A percentile compares a stretch with the other conserved stretches of the same genome.
Conservation (phyloP, 352 stramenopile species). For the Pythium periplocum region DNA sequence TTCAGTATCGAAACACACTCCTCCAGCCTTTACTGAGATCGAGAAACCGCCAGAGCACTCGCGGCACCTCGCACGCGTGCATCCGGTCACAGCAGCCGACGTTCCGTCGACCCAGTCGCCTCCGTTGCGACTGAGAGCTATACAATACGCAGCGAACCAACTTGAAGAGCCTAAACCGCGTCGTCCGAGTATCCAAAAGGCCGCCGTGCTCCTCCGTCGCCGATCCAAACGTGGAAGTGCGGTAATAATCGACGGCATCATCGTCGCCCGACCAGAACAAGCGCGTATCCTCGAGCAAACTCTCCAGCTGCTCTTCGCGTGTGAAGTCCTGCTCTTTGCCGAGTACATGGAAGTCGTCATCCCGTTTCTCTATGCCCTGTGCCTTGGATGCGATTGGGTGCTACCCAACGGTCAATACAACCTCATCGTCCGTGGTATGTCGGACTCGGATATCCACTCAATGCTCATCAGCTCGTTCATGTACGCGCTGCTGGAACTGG, state of each 20-base stretch:
- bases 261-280: constrained; percentile 4
- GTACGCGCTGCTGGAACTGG: constrained; percentile 27
- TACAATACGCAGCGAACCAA: too few relatives aligned
- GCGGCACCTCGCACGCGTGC: too few relatives aligned
- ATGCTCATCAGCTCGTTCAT: constrained; percentile 12
- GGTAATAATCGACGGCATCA: not conserved
- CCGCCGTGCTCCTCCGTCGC: too few relatives aligned
- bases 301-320: constrained; percentile 14
- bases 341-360: constrained; percentile 20
- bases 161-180: too few relatives aligned
- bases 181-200: too few relatives aligned
- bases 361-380: not conserved
- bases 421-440: constrained; percentile 8
- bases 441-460: not conserved
- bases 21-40: too few relatives aligned
- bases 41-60: too few relatives aligned
- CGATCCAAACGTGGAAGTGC: too few relatives aligned
- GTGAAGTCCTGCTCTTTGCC: constrained; percentile 12
- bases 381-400: not conserved
- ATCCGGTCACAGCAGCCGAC: too few relatives aligned
- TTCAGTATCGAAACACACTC: too few relatives aligned
- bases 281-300: constrained; percentile 13
- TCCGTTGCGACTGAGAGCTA: too few relatives aligned
- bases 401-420: constrained; percentile 14
- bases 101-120: too few relatives aligned